Evolutionary conservation across 805 yeast species (phyloP), one percentile per base, ranked within the genome.

Genomic region (Zygosaccharomyces bailii): DNA sequence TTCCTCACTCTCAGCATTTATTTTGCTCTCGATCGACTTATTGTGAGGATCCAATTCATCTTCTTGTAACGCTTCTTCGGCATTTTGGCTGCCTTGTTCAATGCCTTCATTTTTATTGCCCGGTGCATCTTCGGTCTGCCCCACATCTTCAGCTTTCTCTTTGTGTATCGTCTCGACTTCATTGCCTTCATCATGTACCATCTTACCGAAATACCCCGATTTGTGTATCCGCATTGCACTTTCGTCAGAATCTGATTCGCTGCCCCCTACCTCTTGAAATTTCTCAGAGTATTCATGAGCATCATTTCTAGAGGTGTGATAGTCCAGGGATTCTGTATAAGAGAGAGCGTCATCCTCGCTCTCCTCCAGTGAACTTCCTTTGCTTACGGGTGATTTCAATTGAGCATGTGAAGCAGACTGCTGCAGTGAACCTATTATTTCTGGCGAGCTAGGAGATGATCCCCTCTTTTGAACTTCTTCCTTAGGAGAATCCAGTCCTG

Each of bases 131-230:
- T 36, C 40, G 9, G 11, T 25, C 5, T 30, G 29, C 16, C 40
- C 25, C 17, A 30, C 34, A 6, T 48, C 45, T 3, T 42, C 51
- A 7, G 40, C 50, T 11, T 43, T 45, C 11, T 29, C 44, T 16
- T 34, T 33, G 4, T 16, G 30, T 17, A 29, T 27, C 13, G 20
- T 20, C 14, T 25, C 36, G 25, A 37, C 45, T 14, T 43, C 47
- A 23, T 44, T 50, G 16, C 35, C 46, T 13, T 48, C 45, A 18
- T 45, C 47, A 4, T 44, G 25, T 21, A 57, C 35, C 54, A 57
- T 57, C 20, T 51, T 48, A 25, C 47, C 47, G 45, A 59, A 60
- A 46, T 60, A 60, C 4, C 65, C 65, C 6, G 55, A 48, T 34
- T 50, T 51, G 3, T 63, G 51, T 2, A 56, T 54, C 38, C 44